Base-by-base conservation (phyloP, 441 rosid species). In the Euphorbia schlechtendalii region DNA sequence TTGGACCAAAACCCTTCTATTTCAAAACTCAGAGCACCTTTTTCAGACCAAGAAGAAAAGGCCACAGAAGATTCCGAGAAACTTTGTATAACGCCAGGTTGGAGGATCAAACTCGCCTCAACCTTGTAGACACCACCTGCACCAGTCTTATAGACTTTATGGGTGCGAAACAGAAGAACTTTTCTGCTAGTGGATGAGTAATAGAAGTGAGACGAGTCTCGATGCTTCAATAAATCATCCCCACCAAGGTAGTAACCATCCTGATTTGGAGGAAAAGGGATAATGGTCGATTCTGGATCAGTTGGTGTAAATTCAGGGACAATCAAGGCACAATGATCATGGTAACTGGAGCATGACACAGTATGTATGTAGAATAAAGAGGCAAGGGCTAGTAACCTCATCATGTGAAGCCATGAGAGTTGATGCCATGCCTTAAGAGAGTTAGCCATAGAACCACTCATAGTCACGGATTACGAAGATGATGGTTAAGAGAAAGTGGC, bases 1-100 rank as follows among this genome's bases (percentile, higher is more conserved):
- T 76, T 75, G 10, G 90, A 87, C 97, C 89, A 84, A 67, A 76
- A 88, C 65, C 97, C 99, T 68, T 67, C 60, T 2, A 94, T 64
- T 9, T 73, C 66, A 67, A 93, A 88, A 15, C 74, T 72, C 70
- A 67, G 40, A 64, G 56, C 34, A 28, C 71, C 68, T 8, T 11
- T 20, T n/a, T 13, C 4, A n/a, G 38, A 48, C 45, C 67, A 60
- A 18, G 24, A 20, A 8, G 53, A 36, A 40, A 57, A 0, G 18
- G 25, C 21, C 10, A 32, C 32, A 2, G 69, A 22, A 57, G 69
- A 67, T 46, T 58, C 40, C 1, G 69, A 40, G 54, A 48, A 40
- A 17, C 46, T 8, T 34, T 45, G 14, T 0, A 5, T 0, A 13
- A 58, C 21, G 10, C 24, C 5, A 9, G 38, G 45, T 52, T 64